Evolutionary conservation across 805 yeast genomes (phyloP).

Genomic region (Monosporozyma servazzii): DNA sequence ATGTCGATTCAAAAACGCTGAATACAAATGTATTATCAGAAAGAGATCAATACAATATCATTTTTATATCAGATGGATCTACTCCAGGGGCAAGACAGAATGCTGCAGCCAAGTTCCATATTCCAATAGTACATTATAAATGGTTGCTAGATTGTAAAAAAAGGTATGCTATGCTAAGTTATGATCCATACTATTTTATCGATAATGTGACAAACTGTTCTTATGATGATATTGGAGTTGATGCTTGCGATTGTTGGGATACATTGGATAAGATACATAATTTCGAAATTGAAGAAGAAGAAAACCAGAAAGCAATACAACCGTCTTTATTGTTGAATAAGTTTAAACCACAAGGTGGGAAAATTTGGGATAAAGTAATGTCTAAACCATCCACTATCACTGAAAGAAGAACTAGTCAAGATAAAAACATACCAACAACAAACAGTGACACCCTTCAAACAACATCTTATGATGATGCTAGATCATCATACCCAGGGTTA

Average conservation of each 20-base stretch:
- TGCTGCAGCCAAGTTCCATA: conserved; percentile 33
- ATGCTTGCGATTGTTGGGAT: conserved; percentile 25
- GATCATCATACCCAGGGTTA: neutral
- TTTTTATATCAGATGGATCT: conserved; percentile 24
- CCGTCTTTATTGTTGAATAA: conserved; percentile 9
- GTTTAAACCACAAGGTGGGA: conserved; percentile 23
- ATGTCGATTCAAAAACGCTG: neutral
- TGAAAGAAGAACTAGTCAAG: neutral
- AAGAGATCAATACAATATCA: conserved; percentile 2
- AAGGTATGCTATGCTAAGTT: conserved; percentile 34
- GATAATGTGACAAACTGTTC: conserved; percentile 4
- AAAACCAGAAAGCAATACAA: neutral
- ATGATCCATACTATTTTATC: conserved; percentile 27
- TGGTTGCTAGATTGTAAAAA: conserved; percentile 37
- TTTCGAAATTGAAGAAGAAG: neutral
- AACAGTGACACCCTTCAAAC: neutral
- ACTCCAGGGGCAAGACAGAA: conserved; percentile 22
- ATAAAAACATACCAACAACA: conserved; percentile 1
- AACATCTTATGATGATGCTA: neutral
- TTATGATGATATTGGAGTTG: conserved; percentile 27
- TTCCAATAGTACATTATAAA: conserved; percentile 35
- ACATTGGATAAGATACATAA: neutral
- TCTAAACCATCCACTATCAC: conserved; percentile 1
- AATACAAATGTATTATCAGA: neutral
- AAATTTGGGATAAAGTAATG: conserved; percentile 25